phyloP scores from a whole-genome alignment of 192 early-diverging fungal species.

The Coemansia erecta region DNA sequence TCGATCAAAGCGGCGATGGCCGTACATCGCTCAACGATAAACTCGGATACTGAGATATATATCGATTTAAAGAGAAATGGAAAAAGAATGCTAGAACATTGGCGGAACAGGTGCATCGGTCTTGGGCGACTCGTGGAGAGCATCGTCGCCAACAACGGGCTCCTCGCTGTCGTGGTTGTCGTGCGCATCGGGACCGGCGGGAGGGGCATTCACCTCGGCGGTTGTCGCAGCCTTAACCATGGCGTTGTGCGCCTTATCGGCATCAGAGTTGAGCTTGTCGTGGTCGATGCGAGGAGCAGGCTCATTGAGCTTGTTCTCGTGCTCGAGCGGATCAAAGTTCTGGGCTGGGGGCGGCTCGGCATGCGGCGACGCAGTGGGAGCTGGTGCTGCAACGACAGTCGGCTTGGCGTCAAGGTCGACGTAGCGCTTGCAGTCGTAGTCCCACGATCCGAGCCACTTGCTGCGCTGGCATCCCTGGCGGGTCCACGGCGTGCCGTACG shows the following conservation, averaged over 20 bases:
- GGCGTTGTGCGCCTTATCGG: slow-evolving; percentile 23
- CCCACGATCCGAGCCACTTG: slow-evolving; percentile 82
- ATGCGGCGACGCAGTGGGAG: slow-evolving; percentile 15
- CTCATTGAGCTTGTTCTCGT: slow-evolving; percentile 54
- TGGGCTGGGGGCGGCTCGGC: slow-evolving; percentile 40
- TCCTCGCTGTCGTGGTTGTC: slow-evolving; percentile 32
- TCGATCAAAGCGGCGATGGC: slow-evolving; percentile 43
- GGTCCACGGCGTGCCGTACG: slow-evolving; percentile 80
- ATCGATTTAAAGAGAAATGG: not conserved
- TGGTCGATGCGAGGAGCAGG: slow-evolving; percentile 50
- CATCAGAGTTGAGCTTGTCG: slow-evolving; percentile 42
- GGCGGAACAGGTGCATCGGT: not conserved
- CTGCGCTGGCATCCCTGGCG: slow-evolving; percentile 69
- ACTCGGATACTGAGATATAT: slow-evolving; percentile 30
- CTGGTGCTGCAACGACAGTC: slow-evolving; percentile 5
- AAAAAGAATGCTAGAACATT: not conserved
- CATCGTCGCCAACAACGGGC: slow-evolving; percentile 37
- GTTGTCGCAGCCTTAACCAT: slow-evolving; percentile 43
- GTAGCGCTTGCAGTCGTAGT: slow-evolving; percentile 70
- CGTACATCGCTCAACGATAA: slow-evolving; percentile 47
- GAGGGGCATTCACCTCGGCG: slow-evolving; percentile 1
- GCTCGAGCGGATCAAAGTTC: slow-evolving; percentile 52
- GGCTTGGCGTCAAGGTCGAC: slow-evolving; percentile 15
- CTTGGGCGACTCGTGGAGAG: not conserved
- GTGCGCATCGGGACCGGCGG: not conserved